phyloP scores from a whole-genome alignment of 2,329 filamentous ascomycete species.

The Colletotrichum tabaci region DNA sequence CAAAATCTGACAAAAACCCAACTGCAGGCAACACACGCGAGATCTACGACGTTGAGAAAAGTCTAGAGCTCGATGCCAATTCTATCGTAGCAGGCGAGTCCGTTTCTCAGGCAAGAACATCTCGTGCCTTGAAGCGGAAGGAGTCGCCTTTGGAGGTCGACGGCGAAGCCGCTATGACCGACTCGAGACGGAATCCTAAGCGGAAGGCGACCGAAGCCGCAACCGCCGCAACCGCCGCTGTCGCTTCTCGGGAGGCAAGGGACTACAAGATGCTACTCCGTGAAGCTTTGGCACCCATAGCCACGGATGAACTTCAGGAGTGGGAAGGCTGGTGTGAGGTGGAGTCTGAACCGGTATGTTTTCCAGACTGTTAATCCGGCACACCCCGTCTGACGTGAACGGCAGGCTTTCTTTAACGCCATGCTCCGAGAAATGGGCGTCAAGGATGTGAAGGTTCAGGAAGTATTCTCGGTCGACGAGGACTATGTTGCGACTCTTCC shows the following conservation, averaged over 20 bases:
- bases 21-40: neutral
- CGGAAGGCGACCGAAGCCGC: constrained; percentile 59
- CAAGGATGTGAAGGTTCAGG: constrained; percentile 79
- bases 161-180: constrained; percentile 21
- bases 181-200: constrained; percentile 58
- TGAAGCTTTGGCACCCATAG: constrained; percentile 63
- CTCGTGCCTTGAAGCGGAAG: constrained; percentile 24
- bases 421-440: constrained; percentile 87
- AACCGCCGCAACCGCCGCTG: constrained; percentile 37
- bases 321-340: constrained; percentile 87
- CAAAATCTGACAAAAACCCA: neutral
- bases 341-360: constrained; percentile 86
- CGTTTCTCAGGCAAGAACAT: neutral
- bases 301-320: constrained; percentile 66
- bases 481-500: constrained; percentile 74
- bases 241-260: constrained; percentile 11
- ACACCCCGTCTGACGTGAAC: neutral
- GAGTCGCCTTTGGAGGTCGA: constrained; percentile 24
- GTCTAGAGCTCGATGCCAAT: neutral
- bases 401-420: constrained; percentile 85
- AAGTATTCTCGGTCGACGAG: constrained; percentile 82
- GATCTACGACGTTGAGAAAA: neutral
- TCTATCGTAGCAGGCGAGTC: neutral
- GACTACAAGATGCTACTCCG: constrained; percentile 60
- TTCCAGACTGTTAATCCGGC: neutral